Base-by-base conservation (phyloP, 371 early-diverging fungal species). In the Mycotypha africana region DNA sequence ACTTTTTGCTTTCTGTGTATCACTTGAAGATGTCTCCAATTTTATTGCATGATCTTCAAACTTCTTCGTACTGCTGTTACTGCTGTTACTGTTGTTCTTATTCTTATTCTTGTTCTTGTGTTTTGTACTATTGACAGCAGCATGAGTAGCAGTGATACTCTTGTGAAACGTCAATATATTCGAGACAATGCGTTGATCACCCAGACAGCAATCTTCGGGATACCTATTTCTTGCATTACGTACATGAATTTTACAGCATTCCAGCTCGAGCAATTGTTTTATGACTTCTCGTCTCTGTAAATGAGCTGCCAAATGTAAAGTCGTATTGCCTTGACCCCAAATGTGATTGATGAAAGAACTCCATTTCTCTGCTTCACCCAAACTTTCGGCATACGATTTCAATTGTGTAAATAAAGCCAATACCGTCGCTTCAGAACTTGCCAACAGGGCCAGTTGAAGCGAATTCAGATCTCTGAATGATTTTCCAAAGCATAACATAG, bases 251-350 rank as follows among this genome's bases (percentile, higher is more conserved):
- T 65, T 48, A 30, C 68, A 57, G 7, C 84, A 85, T 0, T 85
- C 86, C 1, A 82, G 51, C 25, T 79, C 79, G 8, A 86, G 42
- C 23, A 86, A 35, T 8, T 71, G 26, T 48, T 79, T 76, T 15
- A 86, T 82, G 32, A 86, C 57, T 23, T 73, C 74, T 3, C 70
- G 60, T 78, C 86, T 81, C 3, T 85, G 82, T 45, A 80, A 49
- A 48, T 84, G 86, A n/a, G 74, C 65, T 2, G 89, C 89, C 39
- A 88, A 44, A 49, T 86, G 86, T 25, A 88, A 60, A 3, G 77
- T 71, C 0, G 86, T 82, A 56, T 86, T 85, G 10, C 86, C 84
- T 52, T 78, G 57, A 38, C 77, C 77, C 81, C 83, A 88, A 23
- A 82, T 60, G 47, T 78, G 73, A 42, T 80, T 75, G 65, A 88